These are phyloP conservation scores for Lentinula sp. DNA, from an alignment of 768 basidiomycete genomes.

Conservation along the genomic window DNA sequence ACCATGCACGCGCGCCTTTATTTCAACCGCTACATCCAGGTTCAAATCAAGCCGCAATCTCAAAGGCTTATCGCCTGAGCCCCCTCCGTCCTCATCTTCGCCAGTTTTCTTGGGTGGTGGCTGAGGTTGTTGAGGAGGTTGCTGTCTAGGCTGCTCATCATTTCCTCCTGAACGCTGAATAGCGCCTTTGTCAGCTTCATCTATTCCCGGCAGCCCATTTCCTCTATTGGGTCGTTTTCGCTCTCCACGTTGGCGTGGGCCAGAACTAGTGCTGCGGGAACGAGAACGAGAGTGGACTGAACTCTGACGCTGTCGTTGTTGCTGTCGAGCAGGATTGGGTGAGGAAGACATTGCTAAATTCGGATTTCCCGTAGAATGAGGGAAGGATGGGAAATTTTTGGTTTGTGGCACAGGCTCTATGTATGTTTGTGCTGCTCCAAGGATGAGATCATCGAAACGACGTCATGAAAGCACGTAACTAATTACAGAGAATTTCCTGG, in stretches of 20 bases:
- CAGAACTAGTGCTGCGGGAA: not conserved
- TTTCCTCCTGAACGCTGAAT: not conserved
- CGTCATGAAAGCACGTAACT: too few relatives aligned
- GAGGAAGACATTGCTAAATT: not conserved
- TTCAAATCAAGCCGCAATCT: constrained; percentile 11
- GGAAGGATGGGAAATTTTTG: too few relatives aligned
- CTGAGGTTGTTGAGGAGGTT: not conserved
- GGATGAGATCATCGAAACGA: not conserved
- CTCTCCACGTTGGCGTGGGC: not conserved
- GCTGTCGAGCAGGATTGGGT: not conserved
- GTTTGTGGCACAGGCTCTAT: too few relatives aligned
- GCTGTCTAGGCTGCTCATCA: not conserved
- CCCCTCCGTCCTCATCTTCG: constrained; percentile 2
- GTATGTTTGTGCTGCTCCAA: too few relatives aligned
- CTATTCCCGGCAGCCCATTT: not conserved
- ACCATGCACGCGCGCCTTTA: constrained; percentile 11
- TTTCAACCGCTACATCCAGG: constrained; percentile 11
- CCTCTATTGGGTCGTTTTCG: not conserved
- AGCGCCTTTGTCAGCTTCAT: not conserved
- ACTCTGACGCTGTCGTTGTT: not conserved
- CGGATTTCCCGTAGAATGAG: too few relatives aligned
- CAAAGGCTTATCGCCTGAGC: constrained; percentile 9
- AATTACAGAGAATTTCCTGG: too few relatives aligned
- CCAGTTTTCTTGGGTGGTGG: not conserved
- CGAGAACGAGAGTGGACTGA: not conserved